Percentiles rank a stretch among this genome's conserved stretches.
Conservation (phyloP, 257 asterid genomes). For the Anisodus tanguticus region DNA sequence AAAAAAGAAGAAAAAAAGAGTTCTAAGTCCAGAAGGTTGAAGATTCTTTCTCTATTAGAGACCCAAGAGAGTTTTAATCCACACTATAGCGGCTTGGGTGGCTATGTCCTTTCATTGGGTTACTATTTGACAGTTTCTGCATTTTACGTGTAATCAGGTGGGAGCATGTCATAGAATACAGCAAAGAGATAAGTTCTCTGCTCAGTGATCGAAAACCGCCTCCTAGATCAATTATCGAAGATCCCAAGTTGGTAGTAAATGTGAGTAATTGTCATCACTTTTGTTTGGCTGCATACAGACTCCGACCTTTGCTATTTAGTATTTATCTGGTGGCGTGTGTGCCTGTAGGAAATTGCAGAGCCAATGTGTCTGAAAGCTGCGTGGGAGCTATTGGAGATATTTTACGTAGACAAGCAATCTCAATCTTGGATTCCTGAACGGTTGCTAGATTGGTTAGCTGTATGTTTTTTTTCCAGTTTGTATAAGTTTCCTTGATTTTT, state of each 20-base stretch:
- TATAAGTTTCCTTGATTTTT: not conserved
- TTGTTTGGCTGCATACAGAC: conserved; percentile 26
- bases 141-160: conserved; percentile 56
- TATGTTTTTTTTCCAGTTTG: conserved; percentile 46
- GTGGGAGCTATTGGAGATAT: conserved; percentile 94
- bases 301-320: conserved; percentile 24
- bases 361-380: conserved; percentile 86
- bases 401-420: conserved; percentile 85
- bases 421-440: conserved; percentile 87
- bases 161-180: conserved; percentile 84
- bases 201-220: conserved; percentile 62
- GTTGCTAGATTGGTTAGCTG: conserved; percentile 91
- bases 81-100: not conserved
- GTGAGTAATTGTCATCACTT: conserved; percentile 46
- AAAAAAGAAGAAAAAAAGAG: not conserved
- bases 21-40: conserved; percentile 13
- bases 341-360: conserved; percentile 59
- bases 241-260: conserved; percentile 64
- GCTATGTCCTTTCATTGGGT: not conserved
- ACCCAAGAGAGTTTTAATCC: conserved; percentile 5
- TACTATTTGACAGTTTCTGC: not conserved
- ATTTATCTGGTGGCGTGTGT: conserved; percentile 31
- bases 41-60: not conserved
- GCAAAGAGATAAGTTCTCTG: conserved; percentile 75
- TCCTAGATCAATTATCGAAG: conserved; percentile 62